Base-by-base conservation (phyloP, 2,329 filamentous ascomycete species). In the Pseudogymnoascus sp. region DNA sequence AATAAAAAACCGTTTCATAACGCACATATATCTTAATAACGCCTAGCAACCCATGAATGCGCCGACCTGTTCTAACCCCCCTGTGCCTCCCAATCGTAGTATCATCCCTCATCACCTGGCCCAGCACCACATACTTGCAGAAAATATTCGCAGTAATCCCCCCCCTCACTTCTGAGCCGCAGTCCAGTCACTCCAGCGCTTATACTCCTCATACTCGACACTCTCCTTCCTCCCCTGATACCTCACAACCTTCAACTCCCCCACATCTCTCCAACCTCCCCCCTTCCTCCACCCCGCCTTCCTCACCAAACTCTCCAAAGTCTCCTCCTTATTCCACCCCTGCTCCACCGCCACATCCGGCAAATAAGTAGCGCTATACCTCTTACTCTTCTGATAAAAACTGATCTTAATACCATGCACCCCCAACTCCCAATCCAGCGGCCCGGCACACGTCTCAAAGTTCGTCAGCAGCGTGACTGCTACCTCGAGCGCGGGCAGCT, bases 311-410 rank as follows among this genome's bases (percentile, higher is more conserved):
- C 90, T 95, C 62, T 92, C 82, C 2, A 99, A 75, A 0, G 93
- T 90, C 80, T 97, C 91, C 73, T 97, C 92, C 75, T 94, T 92
- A 10, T 84, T 90, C 94, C 94, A 99, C 14, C 91, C 92, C 74
- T 97, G 94, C 79, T 99, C 94, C 1, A 83, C 79, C 8, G 93
- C 89, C 5, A 99, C 92, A 73, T 97, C 91, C 0, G 94, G 94
- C 12, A 99, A 82, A 72, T 97, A 99, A 0, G 94, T 97, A 0
- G 91, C 84, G 14, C 92, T 90, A 72, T 91, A 91, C 56, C 89
- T 84, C 60, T 86, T 82, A 14, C 86, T 86, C 67, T 86, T 82
- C 69, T 91, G 81, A n/a, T 81, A 80, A 76, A 99, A 97, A 60
- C 85, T 88, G 68, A 99, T 92, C 47, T 92, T 86, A 59, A 97